A percentile compares a stretch with the other conserved stretches of the same genome.
These are phyloP conservation scores for Gardenia jasminoides DNA, from an alignment of 257 asterid species.

Conservation along the genomic window DNA sequence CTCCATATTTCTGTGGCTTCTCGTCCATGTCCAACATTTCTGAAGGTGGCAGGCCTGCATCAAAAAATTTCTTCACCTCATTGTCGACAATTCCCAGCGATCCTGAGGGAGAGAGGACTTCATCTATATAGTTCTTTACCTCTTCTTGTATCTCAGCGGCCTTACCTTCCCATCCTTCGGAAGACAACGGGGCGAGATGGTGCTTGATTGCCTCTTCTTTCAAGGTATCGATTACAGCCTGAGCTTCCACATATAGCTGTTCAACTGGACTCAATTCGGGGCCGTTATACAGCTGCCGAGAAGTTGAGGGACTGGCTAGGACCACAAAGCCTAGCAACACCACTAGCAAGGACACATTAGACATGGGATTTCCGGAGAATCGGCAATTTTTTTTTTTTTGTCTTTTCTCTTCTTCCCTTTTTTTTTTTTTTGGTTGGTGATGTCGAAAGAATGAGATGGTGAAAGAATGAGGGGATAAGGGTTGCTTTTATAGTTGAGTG, in stretches of 20 bases:
- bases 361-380: neutral
- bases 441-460: neutral
- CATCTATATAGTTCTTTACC: neutral
- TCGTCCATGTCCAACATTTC: neutral
- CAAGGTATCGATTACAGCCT: neutral
- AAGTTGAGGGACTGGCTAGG: neutral
- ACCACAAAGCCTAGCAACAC: too few relatives aligned
- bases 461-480: neutral
- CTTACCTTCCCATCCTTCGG: neutral
- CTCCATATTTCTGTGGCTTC: too few relatives aligned
- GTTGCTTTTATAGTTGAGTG: neutral
- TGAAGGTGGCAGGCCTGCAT: neutral
- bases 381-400: too few relatives aligned
- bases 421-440: neutral
- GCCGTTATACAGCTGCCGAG: neutral
- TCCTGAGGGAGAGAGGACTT: neutral
- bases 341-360: neutral
- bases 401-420: too few relatives aligned
- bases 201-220: neutral
- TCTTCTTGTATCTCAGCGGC: neutral
- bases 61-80: neutral
- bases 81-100: neutral
- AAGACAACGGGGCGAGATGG: neutral
- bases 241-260: neutral
- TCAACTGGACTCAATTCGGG: neutral